Base-by-base conservation (phyloP, 202 grass and related monocot genomes). In the Saccharum hybrid region DNA sequence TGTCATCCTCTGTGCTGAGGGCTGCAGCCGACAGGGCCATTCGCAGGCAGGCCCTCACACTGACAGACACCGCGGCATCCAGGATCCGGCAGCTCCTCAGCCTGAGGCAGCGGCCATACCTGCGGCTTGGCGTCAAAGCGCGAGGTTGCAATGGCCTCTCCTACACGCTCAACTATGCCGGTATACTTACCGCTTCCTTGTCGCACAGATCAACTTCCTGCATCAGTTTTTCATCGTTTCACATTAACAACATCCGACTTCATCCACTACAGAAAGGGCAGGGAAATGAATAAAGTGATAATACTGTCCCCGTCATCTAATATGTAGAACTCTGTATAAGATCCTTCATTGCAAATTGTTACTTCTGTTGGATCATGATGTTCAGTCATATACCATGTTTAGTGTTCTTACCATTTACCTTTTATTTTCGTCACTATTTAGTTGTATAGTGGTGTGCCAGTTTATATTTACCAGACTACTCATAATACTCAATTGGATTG, bases 61-160 rank as follows among this genome's bases (percentile, higher is more conserved):
- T 98, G 54, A 95, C 91, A 28, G 87, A 95, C 39, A 37, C 87
- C 3, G 91, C 96, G 0, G 87, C 93, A 15, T 72, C 83, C 33
- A 85, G 96, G 79, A 87, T 98, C 62, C 83, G 74, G 19, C 89
- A 92, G 56, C 89, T 98, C 36, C 93, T 98, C 16, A 91, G 39
- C 81, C 73, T 90, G 45, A 88, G 96, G 59, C 91, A 95, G 75
- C 77, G 81, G 68, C 62, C 89, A 14, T 96, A 88, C 57, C 91
- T 98, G 41, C 81, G 75, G 1, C 87, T 98, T 15, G 93, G 89
- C 16, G 93, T 98, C 61, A 95, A 94, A 48, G 85, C 90, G 5
- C 90, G 92, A 2, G 96, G 96, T 2, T 95, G 96, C 86, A 98
- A 98, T 39, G 96, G 92, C 66, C 86, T 98, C 68, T 98, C 96